Percentiles rank a stretch among this genome's conserved stretches.
These are phyloP conservation scores for Hanseniaspora meyeri DNA, from an alignment of 805 yeast species.

Conservation along the genomic window DNA sequence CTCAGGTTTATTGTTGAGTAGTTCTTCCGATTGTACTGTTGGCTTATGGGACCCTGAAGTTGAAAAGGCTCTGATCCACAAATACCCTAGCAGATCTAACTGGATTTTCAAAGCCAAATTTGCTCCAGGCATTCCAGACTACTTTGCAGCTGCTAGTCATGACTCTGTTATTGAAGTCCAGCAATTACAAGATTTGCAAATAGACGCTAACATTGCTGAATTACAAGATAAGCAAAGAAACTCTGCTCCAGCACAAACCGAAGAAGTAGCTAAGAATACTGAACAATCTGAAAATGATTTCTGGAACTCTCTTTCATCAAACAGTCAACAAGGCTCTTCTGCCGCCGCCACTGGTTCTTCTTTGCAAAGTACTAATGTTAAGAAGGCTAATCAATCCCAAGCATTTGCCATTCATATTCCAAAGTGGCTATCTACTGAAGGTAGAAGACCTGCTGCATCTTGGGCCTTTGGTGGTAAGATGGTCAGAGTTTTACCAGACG, in stretches of 20 bases:
- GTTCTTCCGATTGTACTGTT: slow-evolving; percentile 84
- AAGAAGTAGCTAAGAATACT: slow-evolving; percentile 22
- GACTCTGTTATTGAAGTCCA: slow-evolving; percentile 75
- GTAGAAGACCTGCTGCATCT: slow-evolving; percentile 51
- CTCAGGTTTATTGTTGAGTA: slow-evolving; percentile 63
- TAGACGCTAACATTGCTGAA: slow-evolving; percentile 20
- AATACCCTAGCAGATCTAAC: slow-evolving; percentile 81
- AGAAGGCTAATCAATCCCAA: slow-evolving; percentile 37
- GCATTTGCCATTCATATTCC: slow-evolving; percentile 57
- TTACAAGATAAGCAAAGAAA: slow-evolving; percentile 17
- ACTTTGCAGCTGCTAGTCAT: slow-evolving; percentile 77
- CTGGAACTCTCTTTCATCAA: slow-evolving; percentile 47
- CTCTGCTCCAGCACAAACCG: slow-evolving; percentile 21
- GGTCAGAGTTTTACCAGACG: slow-evolving; percentile 39
- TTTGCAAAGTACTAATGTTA: slow-evolving; percentile 80
- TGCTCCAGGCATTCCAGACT: slow-evolving; percentile 79
- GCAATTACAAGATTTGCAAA: slow-evolving; percentile 58
- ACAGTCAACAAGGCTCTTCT: slow-evolving; percentile 17
- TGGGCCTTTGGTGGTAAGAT: slow-evolving; percentile 94
- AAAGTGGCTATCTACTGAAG: slow-evolving; percentile 51
- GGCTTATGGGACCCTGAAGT: slow-evolving; percentile 79
- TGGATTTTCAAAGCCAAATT: slow-evolving; percentile 87
- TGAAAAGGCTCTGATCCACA: slow-evolving; percentile 48
- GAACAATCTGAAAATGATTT: slow-evolving; percentile 57
- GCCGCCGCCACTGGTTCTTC: slow-evolving; percentile 45